These are phyloP conservation scores for Fusarium avenaceum DNA, from an alignment of 2,329 filamentous ascomycete genomes.

Conservation along the genomic window DNA sequence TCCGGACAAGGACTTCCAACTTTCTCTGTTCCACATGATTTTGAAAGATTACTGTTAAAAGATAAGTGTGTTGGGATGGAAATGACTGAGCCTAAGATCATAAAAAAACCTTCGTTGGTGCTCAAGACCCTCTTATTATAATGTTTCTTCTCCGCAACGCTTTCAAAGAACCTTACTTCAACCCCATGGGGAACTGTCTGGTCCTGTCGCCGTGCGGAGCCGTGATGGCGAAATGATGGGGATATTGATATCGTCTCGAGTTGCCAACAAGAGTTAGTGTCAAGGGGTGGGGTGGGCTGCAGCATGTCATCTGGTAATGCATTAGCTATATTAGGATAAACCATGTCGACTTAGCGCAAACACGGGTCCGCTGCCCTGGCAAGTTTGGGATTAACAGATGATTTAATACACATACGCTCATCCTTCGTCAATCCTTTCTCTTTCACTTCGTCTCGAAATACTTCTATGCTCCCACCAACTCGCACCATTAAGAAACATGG, in stretches of 20 bases:
- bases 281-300: too few species aligned
- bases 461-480: background rate
- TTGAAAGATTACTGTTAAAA: too few species aligned
- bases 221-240: too few species aligned
- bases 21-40: slow-evolving; percentile 18
- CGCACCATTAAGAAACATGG: background rate
- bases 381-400: too few species aligned
- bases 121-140: slow-evolving; percentile 6
- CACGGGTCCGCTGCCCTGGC: too few species aligned
- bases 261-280: background rate
- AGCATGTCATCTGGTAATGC: too few species aligned
- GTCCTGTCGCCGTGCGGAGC: too few species aligned
- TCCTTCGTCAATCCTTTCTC: too few species aligned
- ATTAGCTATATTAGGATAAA: too few species aligned
- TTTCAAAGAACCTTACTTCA: background rate
- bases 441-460: background rate
- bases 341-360: too few species aligned
- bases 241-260: background rate
- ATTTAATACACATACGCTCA: too few species aligned
- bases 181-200: slow-evolving; percentile 11
- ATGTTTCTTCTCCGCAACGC: background rate
- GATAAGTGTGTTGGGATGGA: background rate
- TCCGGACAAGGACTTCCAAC: slow-evolving; percentile 23
- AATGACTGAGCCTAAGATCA: background rate
- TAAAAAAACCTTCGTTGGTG: background rate